Evolutionary conservation across 345 rosid genomes (phyloP).

Genomic region (sweet orange (Citrus sinensis)): DNA sequence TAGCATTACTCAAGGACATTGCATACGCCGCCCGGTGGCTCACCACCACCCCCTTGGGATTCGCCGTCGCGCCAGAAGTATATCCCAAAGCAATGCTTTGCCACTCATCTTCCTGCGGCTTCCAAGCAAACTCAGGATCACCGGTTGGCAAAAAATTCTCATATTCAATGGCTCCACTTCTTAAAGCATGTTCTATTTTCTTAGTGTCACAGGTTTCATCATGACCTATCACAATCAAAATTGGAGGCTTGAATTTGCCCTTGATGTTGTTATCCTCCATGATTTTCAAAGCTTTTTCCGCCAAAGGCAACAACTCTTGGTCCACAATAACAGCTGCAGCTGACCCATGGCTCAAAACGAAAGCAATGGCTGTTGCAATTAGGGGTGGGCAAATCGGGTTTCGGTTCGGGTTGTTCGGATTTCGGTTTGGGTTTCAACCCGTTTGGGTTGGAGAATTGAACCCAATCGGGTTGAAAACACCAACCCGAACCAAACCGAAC

Average conservation of each 20-base stretch:
- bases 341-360: slow-evolving; percentile 75
- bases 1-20: slow-evolving; percentile 60
- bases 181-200: slow-evolving; percentile 44
- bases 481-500: too few relatives aligned
- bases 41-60: slow-evolving; percentile 84
- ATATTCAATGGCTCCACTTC: slow-evolving; percentile 78
- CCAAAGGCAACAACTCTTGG: slow-evolving; percentile 70
- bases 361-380: slow-evolving; percentile 40
- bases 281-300: slow-evolving; percentile 68
- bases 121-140: slow-evolving; percentile 72
- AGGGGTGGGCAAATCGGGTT: too few relatives aligned
- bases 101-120: slow-evolving; percentile 91
- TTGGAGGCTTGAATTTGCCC: slow-evolving; percentile 49
- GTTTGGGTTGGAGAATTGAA: too few relatives aligned
- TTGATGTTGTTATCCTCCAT: slow-evolving; percentile 40
- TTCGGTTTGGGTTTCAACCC: too few relatives aligned
- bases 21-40: slow-evolving; percentile 84
- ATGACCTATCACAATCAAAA: slow-evolving; percentile 57
- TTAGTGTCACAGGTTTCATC: slow-evolving; percentile 68
- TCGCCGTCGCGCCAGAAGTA: slow-evolving; percentile 93
- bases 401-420: too few relatives aligned
- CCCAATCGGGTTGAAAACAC: too few relatives aligned
- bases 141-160: slow-evolving; percentile 70
- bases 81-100: slow-evolving; percentile 92
- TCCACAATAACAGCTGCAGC: slow-evolving; percentile 70